Percentiles rank a stretch among this genome's conserved stretches.
phyloP scores from a whole-genome alignment of 1,284 basidiomycete genomes.

The Retiboletus flavoniger region DNA sequence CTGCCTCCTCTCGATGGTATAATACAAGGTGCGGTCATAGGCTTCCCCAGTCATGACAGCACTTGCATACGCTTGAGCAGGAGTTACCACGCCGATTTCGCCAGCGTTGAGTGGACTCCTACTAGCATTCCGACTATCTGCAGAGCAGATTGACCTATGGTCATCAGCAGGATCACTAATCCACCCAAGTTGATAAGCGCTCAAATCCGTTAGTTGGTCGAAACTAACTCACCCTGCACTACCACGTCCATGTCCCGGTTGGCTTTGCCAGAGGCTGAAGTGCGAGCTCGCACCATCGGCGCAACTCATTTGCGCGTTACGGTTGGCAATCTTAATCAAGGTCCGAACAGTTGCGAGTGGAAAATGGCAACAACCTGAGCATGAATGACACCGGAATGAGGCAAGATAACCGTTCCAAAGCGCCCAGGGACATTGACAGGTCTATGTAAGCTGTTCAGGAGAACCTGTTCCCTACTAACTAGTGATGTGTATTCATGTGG shows the following conservation, averaged over 20 bases:
- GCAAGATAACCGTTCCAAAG: background rate
- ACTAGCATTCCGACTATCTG: background rate
- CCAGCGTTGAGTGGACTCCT: background rate
- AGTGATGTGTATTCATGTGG: background rate
- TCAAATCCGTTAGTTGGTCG: background rate
- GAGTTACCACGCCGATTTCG: constrained; percentile 11
- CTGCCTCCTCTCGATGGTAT: constrained; percentile 30
- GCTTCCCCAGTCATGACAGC: constrained; percentile 11
- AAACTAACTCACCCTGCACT: constrained; percentile 6
- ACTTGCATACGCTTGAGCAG: constrained; percentile 24
- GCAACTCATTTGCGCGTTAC: constrained; percentile 11
- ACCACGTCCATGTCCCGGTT: background rate
- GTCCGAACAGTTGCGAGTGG: background rate
- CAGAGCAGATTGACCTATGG: constrained; percentile 2
- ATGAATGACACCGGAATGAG: background rate
- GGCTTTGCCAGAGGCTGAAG: background rate
- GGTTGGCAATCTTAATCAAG: background rate
- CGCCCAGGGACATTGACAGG: background rate
- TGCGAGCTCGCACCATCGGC: constrained; percentile 1
- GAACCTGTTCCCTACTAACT: background rate
- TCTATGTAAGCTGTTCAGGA: background rate
- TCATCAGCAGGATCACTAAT: constrained; percentile 7
- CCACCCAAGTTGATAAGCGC: constrained; percentile 1
- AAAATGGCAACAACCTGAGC: background rate
- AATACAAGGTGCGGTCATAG: constrained; percentile 10